Percentiles rank a stretch among this genome's conserved stretches.
Conservation (phyloP, 179 eudicot genomes). For the Patellifolia procumbens region DNA sequence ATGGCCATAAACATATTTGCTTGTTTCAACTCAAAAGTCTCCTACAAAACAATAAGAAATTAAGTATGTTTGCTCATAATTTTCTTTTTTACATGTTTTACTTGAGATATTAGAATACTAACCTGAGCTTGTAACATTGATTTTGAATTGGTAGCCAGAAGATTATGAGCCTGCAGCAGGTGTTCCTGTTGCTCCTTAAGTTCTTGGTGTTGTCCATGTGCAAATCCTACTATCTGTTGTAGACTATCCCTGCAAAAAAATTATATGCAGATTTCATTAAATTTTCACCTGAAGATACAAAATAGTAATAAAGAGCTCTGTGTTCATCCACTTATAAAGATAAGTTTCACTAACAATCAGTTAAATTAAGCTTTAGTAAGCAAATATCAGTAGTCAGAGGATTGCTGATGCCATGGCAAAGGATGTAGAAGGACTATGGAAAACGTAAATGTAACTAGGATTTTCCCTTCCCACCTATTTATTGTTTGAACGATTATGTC, state of each 20-base stretch:
- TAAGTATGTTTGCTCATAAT: neutral
- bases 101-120: neutral
- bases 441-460: too few species aligned
- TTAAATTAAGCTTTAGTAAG: too few species aligned
- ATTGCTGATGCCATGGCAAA: too few species aligned
- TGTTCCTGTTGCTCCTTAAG: conserved; percentile 58
- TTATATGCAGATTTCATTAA: neutral
- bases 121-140: conserved; percentile 84
- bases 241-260: conserved; percentile 41
- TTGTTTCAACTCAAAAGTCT: conserved; percentile 75
- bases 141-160: conserved; percentile 56
- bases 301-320: too few species aligned
- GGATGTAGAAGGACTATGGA: too few species aligned
- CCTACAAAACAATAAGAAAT: conserved; percentile 38
- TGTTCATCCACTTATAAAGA: too few species aligned
- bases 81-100: neutral
- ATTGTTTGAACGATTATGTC: too few species aligned
- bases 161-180: conserved; percentile 67
- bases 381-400: too few species aligned
- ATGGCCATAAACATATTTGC: conserved; percentile 69
- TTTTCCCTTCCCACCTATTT: too few species aligned
- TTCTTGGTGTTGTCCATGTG: conserved; percentile 62
- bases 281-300: too few species aligned
- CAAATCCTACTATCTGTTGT: conserved; percentile 57
- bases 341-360: too few species aligned